Evolutionary conservation across 768 basidiomycete species (phyloP), one percentile per base, ranked within the genome.

Genomic region (Cystoderma amianthinum): DNA sequence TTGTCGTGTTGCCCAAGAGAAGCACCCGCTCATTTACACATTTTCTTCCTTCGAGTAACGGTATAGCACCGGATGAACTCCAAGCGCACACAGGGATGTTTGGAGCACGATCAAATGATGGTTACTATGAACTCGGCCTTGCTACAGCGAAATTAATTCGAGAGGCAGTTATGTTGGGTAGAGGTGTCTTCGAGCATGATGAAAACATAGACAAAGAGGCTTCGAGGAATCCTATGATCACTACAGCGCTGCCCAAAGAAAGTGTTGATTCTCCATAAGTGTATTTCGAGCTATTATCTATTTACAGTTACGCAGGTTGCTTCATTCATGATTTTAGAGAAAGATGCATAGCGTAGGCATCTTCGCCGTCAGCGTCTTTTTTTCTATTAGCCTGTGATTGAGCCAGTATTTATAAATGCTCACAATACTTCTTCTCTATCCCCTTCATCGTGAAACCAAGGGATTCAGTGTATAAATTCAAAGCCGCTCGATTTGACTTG

Each of bases 361-460:
- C 91, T 62, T 96, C 92, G 3, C 92, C 92, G 54, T 96, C 92
- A 2, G 91, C 93, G 63, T 95, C 92, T 95, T 56, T 24, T 32
- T 32, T 38, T 10, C 15, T 6, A 24, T 17, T 38, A 23, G 35
- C 11, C 41, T 34, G 34, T 15, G 12, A 32, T 32, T 6, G 44
- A 32, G 11, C 23, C 21, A 23, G 35, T 10, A 37, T 35, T 21
- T 10, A 44, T 15, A 5, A n/a, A 36, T 11, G 59, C 68, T 45
- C 58, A 94, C 93, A 99, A 50, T 99, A 98, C 51, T 78, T 81
- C 61, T 90, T 89, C 59, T 97, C 95, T 43, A 94, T 80, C 36
- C 77, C 80, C 48, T 86, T 80, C 5, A 95, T 82, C 2, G 81
- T 76, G 65, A 98, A 98, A 0, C 93, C 94, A 12, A 98, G 68